Evolutionary conservation across 2,329 filamentous ascomycete genomes (phyloP), one percentile per base, ranked within the genome.

Genomic region (Scytalidium lignicola): DNA sequence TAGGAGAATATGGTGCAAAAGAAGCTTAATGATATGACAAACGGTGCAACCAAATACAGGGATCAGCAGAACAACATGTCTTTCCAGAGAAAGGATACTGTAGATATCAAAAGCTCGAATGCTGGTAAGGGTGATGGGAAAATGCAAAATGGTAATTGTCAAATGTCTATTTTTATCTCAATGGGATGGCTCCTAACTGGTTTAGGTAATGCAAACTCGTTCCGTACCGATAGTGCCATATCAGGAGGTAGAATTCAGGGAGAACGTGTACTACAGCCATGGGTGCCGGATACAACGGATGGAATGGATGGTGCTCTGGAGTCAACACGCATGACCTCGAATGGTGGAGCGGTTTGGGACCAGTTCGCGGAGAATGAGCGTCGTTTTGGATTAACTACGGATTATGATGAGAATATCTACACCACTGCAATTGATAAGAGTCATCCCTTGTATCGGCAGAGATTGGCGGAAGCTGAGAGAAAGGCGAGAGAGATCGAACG

Each of bases 351-450:
- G 42, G 73, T 70, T 9, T 99, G 93, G 93, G 92, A 99, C 65
- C 93, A 99, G 67, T 99, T 99, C 63, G 87, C 88, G 50, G 85
- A 80, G 54, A 97, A 97, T 62, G 88, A 95, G 69, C 79, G 83
- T 49, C 81, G 90, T 23, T 97, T 96, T 63, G 93, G 93, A 29
- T 71, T 95, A 37, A 89, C 83, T 68, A 93, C 87, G 46, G 90
- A 90, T 60, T 99, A 97, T 65, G 84, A 97, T 62, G 93, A 97
- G 69, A 90, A 88, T 59, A 82, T 93, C 41, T 99, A 99, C 71
- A 99, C 93, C 1, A 99, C 93, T 9, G 73, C 81, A 39, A 95
- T 99, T 62, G 83, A 99, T 68, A 89, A 84, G 62, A 87, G 70
- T 55, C 84, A 95, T 59, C 91, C 93, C 1, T 76, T 86, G 47